Conservation (phyloP, 768 basidiomycete species). For the Podaxis pistillaris region DNA sequence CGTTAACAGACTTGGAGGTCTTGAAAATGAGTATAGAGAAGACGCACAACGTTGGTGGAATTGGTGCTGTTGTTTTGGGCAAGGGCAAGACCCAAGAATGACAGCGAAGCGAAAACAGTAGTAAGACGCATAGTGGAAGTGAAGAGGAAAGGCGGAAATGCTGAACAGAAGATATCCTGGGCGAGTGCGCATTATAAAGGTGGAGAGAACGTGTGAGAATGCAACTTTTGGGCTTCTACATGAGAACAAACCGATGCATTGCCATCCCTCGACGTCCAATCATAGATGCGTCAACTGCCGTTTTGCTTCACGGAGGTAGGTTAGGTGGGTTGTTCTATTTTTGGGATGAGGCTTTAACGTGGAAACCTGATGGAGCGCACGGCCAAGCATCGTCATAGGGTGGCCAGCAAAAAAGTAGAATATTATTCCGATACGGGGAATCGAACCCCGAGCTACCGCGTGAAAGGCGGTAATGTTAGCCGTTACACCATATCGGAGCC, state of each 20-base stretch:
- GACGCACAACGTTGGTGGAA: slow-evolving; percentile 2
- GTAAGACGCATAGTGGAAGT: slow-evolving; percentile 4
- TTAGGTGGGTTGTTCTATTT: neutral
- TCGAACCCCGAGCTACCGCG: slow-evolving; percentile 36
- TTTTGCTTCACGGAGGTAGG: neutral
- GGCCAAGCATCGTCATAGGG: neutral
- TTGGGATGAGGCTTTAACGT: neutral
- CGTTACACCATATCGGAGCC: slow-evolving; percentile 49
- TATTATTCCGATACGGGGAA: slow-evolving; percentile 27
- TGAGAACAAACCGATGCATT: slow-evolving; percentile 1
- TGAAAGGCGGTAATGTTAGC: slow-evolving; percentile 60
- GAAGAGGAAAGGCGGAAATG: neutral
- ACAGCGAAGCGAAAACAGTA: slow-evolving; percentile 3
- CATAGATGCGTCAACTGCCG: neutral
- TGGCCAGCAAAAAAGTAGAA: neutral
- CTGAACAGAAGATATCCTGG: neutral
- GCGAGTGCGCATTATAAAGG: neutral
- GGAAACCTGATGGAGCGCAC: neutral
- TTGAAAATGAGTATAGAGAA: neutral
- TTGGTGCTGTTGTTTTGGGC: slow-evolving; percentile 10
- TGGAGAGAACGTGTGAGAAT: slow-evolving; percentile 1
- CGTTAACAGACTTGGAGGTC: no score
- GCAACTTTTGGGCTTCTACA: neutral
- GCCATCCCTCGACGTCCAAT: neutral
- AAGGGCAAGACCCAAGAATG: slow-evolving; percentile 6